A percentile compares a stretch with the other conserved stretches of the same genome.
These are phyloP conservation scores for Colletotrichum lentis DNA, from an alignment of 2,329 filamentous ascomycete genomes.

Conservation along the genomic window DNA sequence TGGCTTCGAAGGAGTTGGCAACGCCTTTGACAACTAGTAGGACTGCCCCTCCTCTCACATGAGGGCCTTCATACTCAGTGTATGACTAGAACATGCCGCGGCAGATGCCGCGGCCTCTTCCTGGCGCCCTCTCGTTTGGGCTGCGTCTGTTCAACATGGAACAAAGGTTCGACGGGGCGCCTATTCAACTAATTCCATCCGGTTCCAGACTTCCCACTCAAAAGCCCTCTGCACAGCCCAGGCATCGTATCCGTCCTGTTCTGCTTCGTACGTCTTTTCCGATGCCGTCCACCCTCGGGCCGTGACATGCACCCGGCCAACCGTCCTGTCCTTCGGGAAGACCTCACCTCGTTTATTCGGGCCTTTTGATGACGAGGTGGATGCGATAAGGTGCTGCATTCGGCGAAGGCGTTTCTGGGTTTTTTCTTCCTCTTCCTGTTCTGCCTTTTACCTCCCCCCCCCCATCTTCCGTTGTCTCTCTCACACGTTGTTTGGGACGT, in stretches of 20 bases:
- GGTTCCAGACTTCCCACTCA: background rate
- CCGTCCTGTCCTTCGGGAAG: conserved; percentile 2
- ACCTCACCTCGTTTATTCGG: background rate
- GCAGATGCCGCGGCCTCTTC: background rate
- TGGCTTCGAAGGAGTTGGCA: background rate
- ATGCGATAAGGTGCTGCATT: background rate
- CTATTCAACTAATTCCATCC: background rate
- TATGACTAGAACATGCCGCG: background rate
- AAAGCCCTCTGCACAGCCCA: background rate
- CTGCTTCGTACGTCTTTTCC: background rate
- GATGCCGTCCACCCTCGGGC: background rate
- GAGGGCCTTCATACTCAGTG: background rate
- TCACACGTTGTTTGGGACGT: background rate
- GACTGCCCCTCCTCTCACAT: background rate
- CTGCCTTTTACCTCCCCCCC: too few relatives aligned
- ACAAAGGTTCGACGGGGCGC: background rate
- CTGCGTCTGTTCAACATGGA: background rate
- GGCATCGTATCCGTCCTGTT: background rate
- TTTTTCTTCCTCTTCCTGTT: background rate
- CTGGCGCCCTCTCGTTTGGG: background rate
- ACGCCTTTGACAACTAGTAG: background rate
- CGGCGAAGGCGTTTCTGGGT: background rate
- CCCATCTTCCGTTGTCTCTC: background rate
- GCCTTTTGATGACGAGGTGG: background rate
- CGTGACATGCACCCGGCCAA: background rate